Percentiles rank a stretch among this genome's conserved stretches.
Conservation (phyloP, 805 yeast species). For the Candida hispaniensis region DNA sequence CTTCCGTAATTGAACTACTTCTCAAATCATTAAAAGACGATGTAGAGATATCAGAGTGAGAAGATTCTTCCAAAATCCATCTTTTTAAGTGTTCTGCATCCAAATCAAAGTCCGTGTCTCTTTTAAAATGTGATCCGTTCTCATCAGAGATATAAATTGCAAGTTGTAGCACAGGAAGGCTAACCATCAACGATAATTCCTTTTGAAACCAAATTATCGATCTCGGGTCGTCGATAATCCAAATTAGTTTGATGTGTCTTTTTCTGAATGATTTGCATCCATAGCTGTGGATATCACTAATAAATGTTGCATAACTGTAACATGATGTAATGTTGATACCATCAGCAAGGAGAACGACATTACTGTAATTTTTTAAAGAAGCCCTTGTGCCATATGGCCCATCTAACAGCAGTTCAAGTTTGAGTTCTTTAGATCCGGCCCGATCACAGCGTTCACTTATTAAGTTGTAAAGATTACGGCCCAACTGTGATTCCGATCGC, state of each 20-base stretch:
- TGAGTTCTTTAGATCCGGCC: constrained; percentile 4
- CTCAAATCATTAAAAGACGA: too few species aligned
- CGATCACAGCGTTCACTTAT: constrained; percentile 7
- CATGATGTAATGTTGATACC: constrained; percentile 5
- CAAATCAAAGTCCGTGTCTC: too few species aligned
- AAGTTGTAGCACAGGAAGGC: too few species aligned
- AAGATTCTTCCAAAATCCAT: too few species aligned
- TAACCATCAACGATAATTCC: too few species aligned
- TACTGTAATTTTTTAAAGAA: constrained; percentile 4
- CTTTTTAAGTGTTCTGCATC: too few species aligned
- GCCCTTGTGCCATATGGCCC: constrained; percentile 10
- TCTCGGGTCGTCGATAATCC: constrained; percentile 4
- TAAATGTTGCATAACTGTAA: constrained; percentile 13
- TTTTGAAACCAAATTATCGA: constrained; percentile 10
- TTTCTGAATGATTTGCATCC: neutral
- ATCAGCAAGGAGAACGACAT: constrained; percentile 6
- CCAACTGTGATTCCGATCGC: too few species aligned
- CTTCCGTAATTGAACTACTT: too few species aligned
- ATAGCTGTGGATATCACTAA: constrained; percentile 1
- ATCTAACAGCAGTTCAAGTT: constrained; percentile 3
- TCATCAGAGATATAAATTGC: too few species aligned
- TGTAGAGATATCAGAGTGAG: too few species aligned
- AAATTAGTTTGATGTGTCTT: constrained; percentile 4
- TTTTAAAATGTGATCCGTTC: too few species aligned
- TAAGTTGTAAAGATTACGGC: too few species aligned